Evolutionary conservation across 129 eudicot species (phyloP).

Genomic region (Chrysanthemum seticuspe): DNA sequence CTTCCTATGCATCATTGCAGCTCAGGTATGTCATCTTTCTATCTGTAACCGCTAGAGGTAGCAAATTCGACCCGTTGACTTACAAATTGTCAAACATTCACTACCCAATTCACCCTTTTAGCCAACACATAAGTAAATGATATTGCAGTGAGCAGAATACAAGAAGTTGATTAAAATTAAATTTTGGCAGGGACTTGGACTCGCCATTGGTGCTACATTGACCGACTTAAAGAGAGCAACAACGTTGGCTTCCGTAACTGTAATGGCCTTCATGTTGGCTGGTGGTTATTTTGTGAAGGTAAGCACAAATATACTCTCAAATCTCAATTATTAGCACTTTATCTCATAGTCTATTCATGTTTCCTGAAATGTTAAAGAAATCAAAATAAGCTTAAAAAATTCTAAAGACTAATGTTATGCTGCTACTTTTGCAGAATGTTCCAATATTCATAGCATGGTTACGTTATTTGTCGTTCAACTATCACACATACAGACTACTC

Average conservation of each 20-base stretch:
- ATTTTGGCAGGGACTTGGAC: constrained; percentile 72
- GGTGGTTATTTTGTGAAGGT: constrained; percentile 92
- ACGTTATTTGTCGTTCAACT: constrained; percentile 85
- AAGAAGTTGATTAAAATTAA: constrained; percentile 2
- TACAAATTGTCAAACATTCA: neutral
- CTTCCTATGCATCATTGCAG: constrained; percentile 87
- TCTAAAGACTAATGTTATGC: neutral
- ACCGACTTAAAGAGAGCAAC: constrained; percentile 85
- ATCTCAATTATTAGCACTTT: neutral
- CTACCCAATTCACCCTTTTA: too few relatives aligned
- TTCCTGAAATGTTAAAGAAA: neutral
- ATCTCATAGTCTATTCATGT: neutral
- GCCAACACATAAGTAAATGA: too few relatives aligned
- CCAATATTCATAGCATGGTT: constrained; percentile 90
- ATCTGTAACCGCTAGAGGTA: neutral
- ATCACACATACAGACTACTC: constrained; percentile 88
- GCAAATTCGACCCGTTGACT: too few relatives aligned
- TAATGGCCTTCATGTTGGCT: constrained; percentile 96
- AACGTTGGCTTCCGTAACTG: constrained; percentile 84
- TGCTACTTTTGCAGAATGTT: constrained; percentile 55
- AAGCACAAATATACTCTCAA: constrained; percentile 4
- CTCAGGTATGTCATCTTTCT: constrained; percentile 55
- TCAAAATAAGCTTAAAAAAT: neutral
- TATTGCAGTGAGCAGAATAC: neutral
- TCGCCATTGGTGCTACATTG: constrained; percentile 81